phyloP scores from a whole-genome alignment of 208 protist species.

The Acanthamoeba royreba region DNA sequence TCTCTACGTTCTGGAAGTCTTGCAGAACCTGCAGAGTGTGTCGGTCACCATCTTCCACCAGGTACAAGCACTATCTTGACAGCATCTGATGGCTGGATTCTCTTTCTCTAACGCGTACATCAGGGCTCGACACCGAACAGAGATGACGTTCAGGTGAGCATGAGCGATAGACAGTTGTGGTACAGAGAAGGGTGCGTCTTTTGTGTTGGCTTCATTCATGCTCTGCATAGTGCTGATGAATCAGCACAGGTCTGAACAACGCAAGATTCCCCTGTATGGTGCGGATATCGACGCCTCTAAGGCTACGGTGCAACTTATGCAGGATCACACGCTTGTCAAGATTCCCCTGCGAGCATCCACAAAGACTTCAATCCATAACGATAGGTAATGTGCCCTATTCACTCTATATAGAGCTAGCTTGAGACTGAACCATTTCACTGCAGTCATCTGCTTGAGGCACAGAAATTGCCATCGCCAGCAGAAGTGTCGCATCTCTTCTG shows the following conservation, averaged over 20 bases:
- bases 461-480: background rate
- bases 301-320: background rate
- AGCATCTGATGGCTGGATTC: background rate
- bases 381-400: too few relatives aligned
- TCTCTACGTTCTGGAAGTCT: background rate
- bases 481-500: background rate
- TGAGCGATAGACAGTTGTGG: background rate
- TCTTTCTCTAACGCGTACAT: background rate
- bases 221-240: background rate
- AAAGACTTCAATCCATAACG: background rate
- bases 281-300: background rate
- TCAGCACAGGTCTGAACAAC: background rate
- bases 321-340: background rate
- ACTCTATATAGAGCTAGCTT: too few relatives aligned
- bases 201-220: background rate
- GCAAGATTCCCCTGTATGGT: background rate
- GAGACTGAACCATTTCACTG: too few relatives aligned
- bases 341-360: background rate
- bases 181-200: background rate
- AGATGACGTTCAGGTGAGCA: background rate
- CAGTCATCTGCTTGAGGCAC: background rate
- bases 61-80: background rate
- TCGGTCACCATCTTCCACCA: background rate
- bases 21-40: background rate
- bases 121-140: background rate